A percentile compares a stretch with the other conserved stretches of the same genome.
phyloP scores from a whole-genome alignment of 2,329 filamentous ascomycete species.

The Colletotrichum costaricense region DNA sequence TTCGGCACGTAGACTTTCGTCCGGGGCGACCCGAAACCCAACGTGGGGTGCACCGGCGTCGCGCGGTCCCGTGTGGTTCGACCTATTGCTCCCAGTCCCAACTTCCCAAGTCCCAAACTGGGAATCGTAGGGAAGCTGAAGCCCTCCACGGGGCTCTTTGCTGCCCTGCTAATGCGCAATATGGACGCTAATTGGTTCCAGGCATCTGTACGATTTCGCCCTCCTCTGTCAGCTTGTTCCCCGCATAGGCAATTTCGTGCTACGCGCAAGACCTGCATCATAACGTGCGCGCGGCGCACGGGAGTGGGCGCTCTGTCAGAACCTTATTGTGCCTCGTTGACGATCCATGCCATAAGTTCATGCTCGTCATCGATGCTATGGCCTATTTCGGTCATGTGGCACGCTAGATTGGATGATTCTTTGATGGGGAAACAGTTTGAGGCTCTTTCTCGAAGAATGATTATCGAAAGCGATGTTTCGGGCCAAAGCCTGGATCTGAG shows the following conservation, averaged over 20 bases:
- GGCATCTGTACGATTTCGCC: background rate
- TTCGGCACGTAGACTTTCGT: conserved; percentile 1
- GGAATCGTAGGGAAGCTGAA: conserved; percentile 5
- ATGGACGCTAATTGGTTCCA: conserved; percentile 3
- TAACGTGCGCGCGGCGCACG: background rate
- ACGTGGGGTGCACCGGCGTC: conserved; percentile 1
- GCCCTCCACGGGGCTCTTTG: background rate
- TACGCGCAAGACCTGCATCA: conserved; percentile 22
- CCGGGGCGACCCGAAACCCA: conserved; percentile 22
- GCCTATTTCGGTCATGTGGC: background rate
- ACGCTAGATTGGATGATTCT: background rate
- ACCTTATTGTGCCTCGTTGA: conserved; percentile 14
- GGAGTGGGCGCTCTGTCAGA: conserved; percentile 15
- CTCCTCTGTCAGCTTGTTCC: conserved; percentile 2
- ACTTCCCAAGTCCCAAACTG: background rate
- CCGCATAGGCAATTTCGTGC: conserved; percentile 14
- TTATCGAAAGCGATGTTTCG: background rate
- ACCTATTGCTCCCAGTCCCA: background rate
- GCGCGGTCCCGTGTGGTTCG: conserved; percentile 9
- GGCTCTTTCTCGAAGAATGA: background rate
- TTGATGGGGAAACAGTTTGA: background rate
- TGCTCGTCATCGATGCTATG: background rate
- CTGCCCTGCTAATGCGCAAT: background rate
- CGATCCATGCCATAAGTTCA: background rate
- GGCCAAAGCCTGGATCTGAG: background rate